Evolutionary conservation across 2,329 filamentous ascomycete genomes (phyloP), one percentile per base, ranked within the genome.

Genomic region (Ophiocordyceps camponoti-rufipedis): DNA sequence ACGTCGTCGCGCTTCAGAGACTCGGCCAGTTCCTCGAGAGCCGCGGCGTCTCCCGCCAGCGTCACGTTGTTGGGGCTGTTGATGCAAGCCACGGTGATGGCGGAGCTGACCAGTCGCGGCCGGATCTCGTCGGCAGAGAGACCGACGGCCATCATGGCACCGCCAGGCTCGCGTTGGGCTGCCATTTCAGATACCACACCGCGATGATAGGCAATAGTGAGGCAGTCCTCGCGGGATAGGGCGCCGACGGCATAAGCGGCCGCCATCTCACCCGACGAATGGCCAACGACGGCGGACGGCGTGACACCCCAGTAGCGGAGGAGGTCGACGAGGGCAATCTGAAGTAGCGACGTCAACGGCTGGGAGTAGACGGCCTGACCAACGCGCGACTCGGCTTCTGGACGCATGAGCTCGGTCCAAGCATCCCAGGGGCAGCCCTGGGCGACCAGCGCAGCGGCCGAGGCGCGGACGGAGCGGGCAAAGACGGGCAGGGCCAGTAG

Each of bases 31-130:
- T 14, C 11, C 28, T 42, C 41, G 2, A 42, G 41, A 9, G 41
- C 41, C 14, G 28, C 9, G 14, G 28, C 13, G 28, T 42, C 41
- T 11, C 41, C 41, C 5, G 41, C 41, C 28, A 42, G 41, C 28
- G 41, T 42, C 41, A 42, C 23, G n/a, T 42, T 42, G 5, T 42
- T 29, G 41, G 41, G 41, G 28, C 41, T 42, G 41, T 42, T 42
- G 41, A 42, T 28, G 41, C 41, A 42, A 14, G 41, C 41, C 4
- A 42, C 13, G 11, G 41, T 42, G 23, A 42, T 12, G 28, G 28
- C n/a, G 28, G 14, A 19, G 11, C 19, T 28, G 5, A 12, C 41
- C 28, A 42, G 41, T 28, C 28, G 41, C n/a, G 28, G 41, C 12
- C 23, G 28, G 5, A 28, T 28, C 9, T 29, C 41, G 14, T 42